phyloP scores from a whole-genome alignment of 129 eudicot genomes.

The Lactuca sativa region DNA sequence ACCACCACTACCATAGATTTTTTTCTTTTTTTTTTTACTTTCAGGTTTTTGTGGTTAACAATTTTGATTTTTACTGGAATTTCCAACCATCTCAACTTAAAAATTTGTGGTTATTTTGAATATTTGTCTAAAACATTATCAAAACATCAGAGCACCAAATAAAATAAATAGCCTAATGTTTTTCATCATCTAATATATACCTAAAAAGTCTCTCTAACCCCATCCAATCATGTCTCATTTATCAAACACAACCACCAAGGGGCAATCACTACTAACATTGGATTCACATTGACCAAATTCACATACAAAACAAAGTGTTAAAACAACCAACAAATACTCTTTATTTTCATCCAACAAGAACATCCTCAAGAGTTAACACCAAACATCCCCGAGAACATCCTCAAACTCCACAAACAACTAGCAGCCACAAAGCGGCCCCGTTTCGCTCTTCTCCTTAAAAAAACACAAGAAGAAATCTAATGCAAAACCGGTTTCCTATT shows the following conservation, averaged over 20 bases:
- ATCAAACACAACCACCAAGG: background rate
- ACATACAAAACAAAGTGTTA: slow-evolving; percentile 12
- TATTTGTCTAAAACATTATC: too few relatives aligned
- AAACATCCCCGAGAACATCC: background rate
- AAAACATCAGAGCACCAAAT: too few relatives aligned
- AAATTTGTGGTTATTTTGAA: too few relatives aligned
- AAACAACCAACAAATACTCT: background rate
- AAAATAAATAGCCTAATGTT: too few relatives aligned
- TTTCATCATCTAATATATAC: too few relatives aligned
- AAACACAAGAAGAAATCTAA: slow-evolving; percentile 29
- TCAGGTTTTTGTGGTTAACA: too few relatives aligned
- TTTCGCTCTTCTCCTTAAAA: slow-evolving; percentile 21
- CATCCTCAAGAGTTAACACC: background rate
- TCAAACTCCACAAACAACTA: slow-evolving; percentile 21
- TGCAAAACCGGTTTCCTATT: slow-evolving; percentile 13
- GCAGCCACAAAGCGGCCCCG: slow-evolving; percentile 24
- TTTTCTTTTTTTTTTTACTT: too few relatives aligned
- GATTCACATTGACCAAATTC: slow-evolving; percentile 19
- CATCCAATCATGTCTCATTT: background rate
- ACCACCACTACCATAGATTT: too few relatives aligned
- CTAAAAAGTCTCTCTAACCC: too few relatives aligned
- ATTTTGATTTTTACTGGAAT: too few relatives aligned
- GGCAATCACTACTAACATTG: background rate
- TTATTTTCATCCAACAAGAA: slow-evolving; percentile 12
- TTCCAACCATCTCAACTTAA: too few relatives aligned